phyloP scores from a whole-genome alignment of 768 basidiomycete genomes.

The Leccinum disarticulatum region DNA sequence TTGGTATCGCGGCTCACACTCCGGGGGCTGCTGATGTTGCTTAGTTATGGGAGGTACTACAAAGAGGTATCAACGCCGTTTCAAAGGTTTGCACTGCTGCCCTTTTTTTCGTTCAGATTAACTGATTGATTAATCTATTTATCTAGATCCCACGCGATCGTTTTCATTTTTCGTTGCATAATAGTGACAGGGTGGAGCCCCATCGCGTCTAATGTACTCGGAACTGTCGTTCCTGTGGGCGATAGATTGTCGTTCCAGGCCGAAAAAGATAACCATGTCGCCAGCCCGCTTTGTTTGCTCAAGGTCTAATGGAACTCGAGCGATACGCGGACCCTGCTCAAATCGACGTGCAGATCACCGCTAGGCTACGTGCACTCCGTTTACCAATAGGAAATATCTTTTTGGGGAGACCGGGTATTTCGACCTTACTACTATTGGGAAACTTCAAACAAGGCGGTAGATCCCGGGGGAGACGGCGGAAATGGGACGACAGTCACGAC shows the following conservation, averaged over 20 bases:
- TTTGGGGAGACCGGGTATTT: too few species aligned
- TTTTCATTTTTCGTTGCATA: constrained; percentile 48
- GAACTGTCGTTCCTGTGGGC: constrained; percentile 51
- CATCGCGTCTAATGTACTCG: constrained; percentile 59
- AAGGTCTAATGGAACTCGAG: too few species aligned
- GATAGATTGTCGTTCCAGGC: constrained; percentile 47
- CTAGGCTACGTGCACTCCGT: too few species aligned
- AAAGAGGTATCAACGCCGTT: constrained; percentile 55
- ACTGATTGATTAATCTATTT: background rate
- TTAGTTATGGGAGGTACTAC: constrained; percentile 60
- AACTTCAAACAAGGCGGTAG: too few species aligned
- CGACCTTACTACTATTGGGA: too few species aligned
- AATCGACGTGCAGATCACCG: too few species aligned
- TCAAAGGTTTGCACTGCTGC: constrained; percentile 44
- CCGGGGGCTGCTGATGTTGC: constrained; percentile 48
- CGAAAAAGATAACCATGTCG: too few species aligned
- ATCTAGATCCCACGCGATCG: constrained; percentile 60
- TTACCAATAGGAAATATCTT: too few species aligned
- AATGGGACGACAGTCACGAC: too few species aligned
- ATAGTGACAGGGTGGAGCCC: constrained; percentile 38
- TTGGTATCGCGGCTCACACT: constrained; percentile 65
- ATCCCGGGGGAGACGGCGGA: too few species aligned
- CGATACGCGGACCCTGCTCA: too few species aligned
- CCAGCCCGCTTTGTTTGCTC: too few species aligned
- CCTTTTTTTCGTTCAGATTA: background rate